Evolutionary conservation across 805 yeast genomes (phyloP).

Genomic region (Lipomyces yamanashiensis): DNA sequence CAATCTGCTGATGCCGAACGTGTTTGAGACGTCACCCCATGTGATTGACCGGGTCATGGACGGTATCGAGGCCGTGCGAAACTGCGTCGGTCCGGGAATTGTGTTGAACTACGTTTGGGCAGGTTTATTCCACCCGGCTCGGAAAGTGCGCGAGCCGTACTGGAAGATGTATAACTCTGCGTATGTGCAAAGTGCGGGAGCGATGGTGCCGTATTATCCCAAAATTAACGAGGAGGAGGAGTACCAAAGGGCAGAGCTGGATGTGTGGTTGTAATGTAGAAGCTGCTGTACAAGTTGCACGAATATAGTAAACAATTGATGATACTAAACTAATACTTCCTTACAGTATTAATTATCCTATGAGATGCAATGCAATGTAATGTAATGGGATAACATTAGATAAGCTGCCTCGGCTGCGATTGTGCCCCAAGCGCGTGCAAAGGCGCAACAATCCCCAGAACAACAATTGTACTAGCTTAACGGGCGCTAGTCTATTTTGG

Average conservation of each 20-base stretch:
- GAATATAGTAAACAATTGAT: not conserved
- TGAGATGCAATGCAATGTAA: too few relatives aligned
- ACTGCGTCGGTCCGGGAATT: constrained; percentile 75
- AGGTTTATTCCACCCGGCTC: constrained; percentile 93
- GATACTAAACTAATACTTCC: not conserved
- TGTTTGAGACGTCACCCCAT: constrained; percentile 94
- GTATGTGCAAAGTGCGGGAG: constrained; percentile 72
- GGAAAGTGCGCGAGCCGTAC: constrained; percentile 79
- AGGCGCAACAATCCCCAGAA: too few relatives aligned
- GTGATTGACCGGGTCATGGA: constrained; percentile 83
- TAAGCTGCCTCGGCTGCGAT: too few relatives aligned
- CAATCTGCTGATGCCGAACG: constrained; percentile 82
- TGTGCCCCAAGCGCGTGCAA: too few relatives aligned
- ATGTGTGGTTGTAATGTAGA: constrained; percentile 47
- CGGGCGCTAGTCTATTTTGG: too few relatives aligned
- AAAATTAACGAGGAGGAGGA: constrained; percentile 46
- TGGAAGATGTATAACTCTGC: constrained; percentile 83
- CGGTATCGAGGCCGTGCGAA: constrained; percentile 72
- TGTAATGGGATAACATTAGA: too few relatives aligned
- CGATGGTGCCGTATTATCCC: constrained; percentile 86
- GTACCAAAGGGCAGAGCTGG: constrained; percentile 57
- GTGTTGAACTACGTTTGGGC: constrained; percentile 78
- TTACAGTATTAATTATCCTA: too few relatives aligned
- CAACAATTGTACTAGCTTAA: too few relatives aligned
- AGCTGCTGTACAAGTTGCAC: too few relatives aligned